Conservation (phyloP, 345 rosid genomes). For the Populus ilicifolia region DNA sequence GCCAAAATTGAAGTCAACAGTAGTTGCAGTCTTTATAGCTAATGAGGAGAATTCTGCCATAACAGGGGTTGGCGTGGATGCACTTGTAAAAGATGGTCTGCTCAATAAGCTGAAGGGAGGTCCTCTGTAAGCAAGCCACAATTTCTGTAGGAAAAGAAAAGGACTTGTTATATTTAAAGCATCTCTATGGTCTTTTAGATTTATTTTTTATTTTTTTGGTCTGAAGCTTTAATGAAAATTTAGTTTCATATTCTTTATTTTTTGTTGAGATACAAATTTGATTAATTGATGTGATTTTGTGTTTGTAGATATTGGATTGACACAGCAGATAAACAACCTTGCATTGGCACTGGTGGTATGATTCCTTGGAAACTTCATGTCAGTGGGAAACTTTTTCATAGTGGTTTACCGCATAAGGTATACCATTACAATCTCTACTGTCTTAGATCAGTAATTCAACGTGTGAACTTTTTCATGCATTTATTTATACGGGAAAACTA, state of each 20-base stretch:
- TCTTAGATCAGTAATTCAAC: neutral
- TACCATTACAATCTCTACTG: neutral
- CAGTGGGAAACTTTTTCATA: constrained; percentile 91
- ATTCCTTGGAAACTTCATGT: constrained; percentile 93
- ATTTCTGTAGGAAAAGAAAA: constrained; percentile 1
- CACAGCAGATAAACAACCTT: constrained; percentile 97
- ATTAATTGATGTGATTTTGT: constrained; percentile 8
- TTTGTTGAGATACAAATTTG: neutral
- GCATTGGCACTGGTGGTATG: constrained; percentile 98
- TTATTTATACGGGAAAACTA: neutral
- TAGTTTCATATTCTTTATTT: neutral
- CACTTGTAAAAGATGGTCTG: constrained; percentile 67
- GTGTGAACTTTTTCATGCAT: neutral
- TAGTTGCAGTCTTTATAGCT: constrained; percentile 90
- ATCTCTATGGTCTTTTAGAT: neutral
- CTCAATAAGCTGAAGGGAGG: constrained; percentile 87
- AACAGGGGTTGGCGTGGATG: constrained; percentile 88
- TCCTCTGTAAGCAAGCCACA: constrained; percentile 57
- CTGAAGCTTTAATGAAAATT: neutral
- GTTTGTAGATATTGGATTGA: constrained; percentile 86
- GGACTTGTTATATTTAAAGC: neutral
- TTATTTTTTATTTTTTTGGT: neutral
- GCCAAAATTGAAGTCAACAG: constrained; percentile 64
- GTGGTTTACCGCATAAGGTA: constrained; percentile 96
- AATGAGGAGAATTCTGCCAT: constrained; percentile 86